Conservation (phyloP, 2,329 filamentous ascomycete species). For the Apiospora saccharicola region DNA sequence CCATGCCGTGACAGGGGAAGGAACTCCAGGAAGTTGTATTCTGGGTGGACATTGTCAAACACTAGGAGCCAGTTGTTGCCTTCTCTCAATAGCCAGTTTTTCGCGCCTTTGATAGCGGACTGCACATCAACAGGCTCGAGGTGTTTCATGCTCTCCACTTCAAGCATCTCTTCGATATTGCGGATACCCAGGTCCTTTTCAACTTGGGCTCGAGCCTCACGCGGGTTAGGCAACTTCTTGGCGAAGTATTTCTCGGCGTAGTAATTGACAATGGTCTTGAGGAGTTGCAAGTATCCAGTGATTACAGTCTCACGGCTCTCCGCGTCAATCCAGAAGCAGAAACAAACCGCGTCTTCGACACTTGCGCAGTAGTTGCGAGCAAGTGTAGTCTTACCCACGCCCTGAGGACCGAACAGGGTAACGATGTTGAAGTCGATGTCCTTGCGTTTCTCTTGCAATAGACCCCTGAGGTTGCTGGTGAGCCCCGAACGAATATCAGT, state of each 20-base stretch:
- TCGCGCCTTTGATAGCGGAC: constrained; percentile 9
- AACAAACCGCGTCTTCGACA: background rate
- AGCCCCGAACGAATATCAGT: background rate
- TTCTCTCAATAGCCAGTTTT: constrained; percentile 4
- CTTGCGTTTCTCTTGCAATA: background rate
- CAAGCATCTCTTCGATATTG: constrained; percentile 15
- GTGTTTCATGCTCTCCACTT: background rate
- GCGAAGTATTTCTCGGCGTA: constrained; percentile 7
- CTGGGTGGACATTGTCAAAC: constrained; percentile 5
- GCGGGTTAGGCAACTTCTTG: constrained; percentile 1
- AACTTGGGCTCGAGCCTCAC: background rate
- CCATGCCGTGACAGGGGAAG: constrained; percentile 1
- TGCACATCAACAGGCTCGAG: constrained; percentile 15
- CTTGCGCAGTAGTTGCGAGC: constrained; percentile 5
- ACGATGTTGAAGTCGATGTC: constrained; percentile 12
- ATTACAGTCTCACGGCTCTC: constrained; percentile 12
- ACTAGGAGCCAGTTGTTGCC: constrained; percentile 13
- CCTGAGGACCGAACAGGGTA: background rate
- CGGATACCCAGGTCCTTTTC: constrained; percentile 1
- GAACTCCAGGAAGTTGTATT: constrained; percentile 17
- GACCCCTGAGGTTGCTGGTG: background rate
- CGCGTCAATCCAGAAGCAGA: constrained; percentile 15
- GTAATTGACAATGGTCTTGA: constrained; percentile 20
- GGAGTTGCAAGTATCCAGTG: constrained; percentile 1
- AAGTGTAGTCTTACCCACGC: constrained; percentile 11